Evolutionary conservation across 2,329 filamentous ascomycete genomes (phyloP).

Genomic region (Talaromyces rugulosus): DNA sequence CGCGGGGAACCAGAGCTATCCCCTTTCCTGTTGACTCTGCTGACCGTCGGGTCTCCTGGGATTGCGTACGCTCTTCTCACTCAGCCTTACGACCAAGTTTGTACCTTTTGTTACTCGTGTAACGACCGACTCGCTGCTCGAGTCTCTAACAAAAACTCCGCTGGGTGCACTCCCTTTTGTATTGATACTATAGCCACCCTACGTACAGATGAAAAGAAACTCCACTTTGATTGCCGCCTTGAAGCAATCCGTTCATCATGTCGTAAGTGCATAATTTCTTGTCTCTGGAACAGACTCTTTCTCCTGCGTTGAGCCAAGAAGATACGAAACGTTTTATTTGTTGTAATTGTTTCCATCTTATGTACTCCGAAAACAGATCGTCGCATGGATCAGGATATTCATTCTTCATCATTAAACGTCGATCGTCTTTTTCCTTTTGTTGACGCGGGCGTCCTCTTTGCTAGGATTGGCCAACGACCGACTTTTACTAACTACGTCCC

Average conservation of each 20-base stretch:
- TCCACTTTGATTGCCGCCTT: not conserved
- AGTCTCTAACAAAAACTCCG: slow-evolving; percentile 6
- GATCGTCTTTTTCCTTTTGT: not conserved
- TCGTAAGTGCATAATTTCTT: slow-evolving; percentile 31
- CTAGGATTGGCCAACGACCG: not conserved
- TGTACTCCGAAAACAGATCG: not conserved
- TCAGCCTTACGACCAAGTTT: slow-evolving; percentile 3
- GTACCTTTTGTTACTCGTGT: slow-evolving; percentile 5
- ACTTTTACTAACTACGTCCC: slow-evolving; percentile 1
- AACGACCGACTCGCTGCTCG: slow-evolving; percentile 3
- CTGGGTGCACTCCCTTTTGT: slow-evolving; percentile 10
- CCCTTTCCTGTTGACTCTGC: not conserved
- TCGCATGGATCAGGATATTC: not conserved
- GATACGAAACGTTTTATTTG: not conserved
- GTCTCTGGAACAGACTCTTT: not conserved
- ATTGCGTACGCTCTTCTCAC: not conserved
- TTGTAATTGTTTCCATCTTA: not conserved
- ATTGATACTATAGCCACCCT: slow-evolving; percentile 16
- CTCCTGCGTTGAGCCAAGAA: not conserved
- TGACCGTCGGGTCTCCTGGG: not conserved
- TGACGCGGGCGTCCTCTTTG: not conserved
- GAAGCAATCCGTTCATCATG: slow-evolving; percentile 26
- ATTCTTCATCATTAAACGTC: not conserved
- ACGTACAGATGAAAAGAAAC: slow-evolving; percentile 14
- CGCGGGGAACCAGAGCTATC: not conserved